Percentiles rank a stretch among this genome's conserved stretches.
phyloP scores from a whole-genome alignment of 1,139 yeast species.

The Diutina mesorugosa region DNA sequence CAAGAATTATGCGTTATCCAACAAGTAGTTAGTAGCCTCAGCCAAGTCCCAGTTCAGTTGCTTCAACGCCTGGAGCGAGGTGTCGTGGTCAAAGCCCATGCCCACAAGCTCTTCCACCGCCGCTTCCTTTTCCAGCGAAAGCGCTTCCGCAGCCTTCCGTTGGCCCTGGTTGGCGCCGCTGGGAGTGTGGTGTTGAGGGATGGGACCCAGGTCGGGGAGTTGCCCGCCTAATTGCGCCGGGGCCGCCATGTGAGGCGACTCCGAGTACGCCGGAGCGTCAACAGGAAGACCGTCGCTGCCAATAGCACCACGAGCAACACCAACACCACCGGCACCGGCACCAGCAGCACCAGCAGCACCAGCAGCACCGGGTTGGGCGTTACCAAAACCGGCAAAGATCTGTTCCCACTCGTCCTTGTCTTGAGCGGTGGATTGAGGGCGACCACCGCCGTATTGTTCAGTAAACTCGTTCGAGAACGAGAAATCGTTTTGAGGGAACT shows the following conservation, averaged over 20 bases:
- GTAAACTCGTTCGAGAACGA: conserved; percentile 1
- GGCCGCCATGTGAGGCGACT: not conserved
- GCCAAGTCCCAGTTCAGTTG: conserved; percentile 65
- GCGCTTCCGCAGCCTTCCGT: conserved; percentile 12
- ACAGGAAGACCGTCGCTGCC: conserved; percentile 21
- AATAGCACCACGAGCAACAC: conserved; percentile 29
- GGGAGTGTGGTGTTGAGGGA: conserved; percentile 3
- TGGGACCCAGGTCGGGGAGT: not conserved
- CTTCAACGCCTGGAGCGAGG: conserved; percentile 57
- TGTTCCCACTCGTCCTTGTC: conserved; percentile 86
- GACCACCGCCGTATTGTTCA: not conserved
- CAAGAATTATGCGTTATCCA: conserved; percentile 64
- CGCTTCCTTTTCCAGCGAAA: conserved; percentile 3
- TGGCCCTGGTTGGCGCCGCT: not conserved
- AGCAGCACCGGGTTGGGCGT: conserved; percentile 20
- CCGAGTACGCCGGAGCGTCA: not conserved
- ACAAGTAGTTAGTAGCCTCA: conserved; percentile 70
- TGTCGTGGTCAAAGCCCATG: conserved; percentile 72
- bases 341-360: conserved; percentile 3
- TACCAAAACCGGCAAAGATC: conserved; percentile 81
- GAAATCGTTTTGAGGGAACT: conserved; percentile 1
- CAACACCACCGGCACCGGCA: not conserved
- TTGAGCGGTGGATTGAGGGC: not conserved
- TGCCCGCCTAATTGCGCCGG: not conserved
- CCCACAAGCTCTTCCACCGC: conserved; percentile 62